Evolutionary conservation across 306 rosid genomes (phyloP).

Genomic region (Rubus idaeus): DNA sequence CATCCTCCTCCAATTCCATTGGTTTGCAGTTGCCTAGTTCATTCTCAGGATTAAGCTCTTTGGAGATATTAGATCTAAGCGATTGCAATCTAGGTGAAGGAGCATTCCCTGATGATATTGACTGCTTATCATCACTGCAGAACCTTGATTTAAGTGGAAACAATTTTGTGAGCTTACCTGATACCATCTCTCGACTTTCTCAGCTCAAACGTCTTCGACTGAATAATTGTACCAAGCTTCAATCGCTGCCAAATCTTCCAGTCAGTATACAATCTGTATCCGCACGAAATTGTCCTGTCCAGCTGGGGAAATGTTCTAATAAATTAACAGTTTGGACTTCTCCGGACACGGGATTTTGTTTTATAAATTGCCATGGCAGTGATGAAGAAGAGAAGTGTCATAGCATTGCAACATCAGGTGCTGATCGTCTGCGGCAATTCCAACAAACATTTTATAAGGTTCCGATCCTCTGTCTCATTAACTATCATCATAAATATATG

Average conservation of each 20-base stretch:
- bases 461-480: no score
- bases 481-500: no score
- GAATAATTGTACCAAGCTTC: slow-evolving; percentile 16
- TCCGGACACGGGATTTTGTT: slow-evolving; percentile 4
- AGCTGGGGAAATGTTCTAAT: not conserved
- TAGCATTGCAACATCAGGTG: no score
- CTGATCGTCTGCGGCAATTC: not conserved
- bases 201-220: slow-evolving; percentile 17
- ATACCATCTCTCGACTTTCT: slow-evolving; percentile 22
- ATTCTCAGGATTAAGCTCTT: not conserved
- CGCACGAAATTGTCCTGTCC: slow-evolving; percentile 21
- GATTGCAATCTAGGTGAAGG: slow-evolving; percentile 14
- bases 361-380: slow-evolving; percentile 8
- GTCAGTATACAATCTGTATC: not conserved
- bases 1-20: not conserved
- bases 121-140: slow-evolving; percentile 1
- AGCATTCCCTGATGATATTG: slow-evolving; percentile 8
- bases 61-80: slow-evolving; percentile 10
- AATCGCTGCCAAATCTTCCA: slow-evolving; percentile 12
- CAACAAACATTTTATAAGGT: slow-evolving; percentile 13
- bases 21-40: slow-evolving; percentile 14
- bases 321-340: slow-evolving; percentile 5
- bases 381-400: no score
- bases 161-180: slow-evolving; percentile 12
- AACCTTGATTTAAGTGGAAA: slow-evolving; percentile 10